Evolutionary conservation across 345 rosid species (phyloP).

Genomic region (Sonneratia caseolaris): DNA sequence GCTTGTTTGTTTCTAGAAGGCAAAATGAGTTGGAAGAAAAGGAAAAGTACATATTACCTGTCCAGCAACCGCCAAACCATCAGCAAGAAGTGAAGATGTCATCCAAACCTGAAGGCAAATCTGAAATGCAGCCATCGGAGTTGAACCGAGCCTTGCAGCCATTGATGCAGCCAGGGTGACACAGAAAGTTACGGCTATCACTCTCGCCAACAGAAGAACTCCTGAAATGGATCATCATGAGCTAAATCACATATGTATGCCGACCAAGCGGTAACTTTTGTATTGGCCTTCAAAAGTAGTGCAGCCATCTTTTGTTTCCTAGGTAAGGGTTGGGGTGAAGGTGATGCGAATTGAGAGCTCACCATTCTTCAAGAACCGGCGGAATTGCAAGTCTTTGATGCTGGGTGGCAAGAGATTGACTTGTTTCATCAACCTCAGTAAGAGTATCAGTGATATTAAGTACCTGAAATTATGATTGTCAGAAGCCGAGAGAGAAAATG

Average conservation of each 20-base stretch:
- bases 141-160: constrained; percentile 80
- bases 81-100: constrained; percentile 91
- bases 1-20: no score
- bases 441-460: constrained; percentile 55
- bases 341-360: not conserved
- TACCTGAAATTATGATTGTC: constrained; percentile 35
- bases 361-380: constrained; percentile 78
- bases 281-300: no score
- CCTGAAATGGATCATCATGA: constrained; percentile 26
- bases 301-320: not conserved
- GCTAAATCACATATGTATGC: not conserved
- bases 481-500: not conserved
- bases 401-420: constrained; percentile 72
- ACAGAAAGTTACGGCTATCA: constrained; percentile 79
- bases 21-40: no score
- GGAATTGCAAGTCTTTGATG: constrained; percentile 48
- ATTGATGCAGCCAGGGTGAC: constrained; percentile 88
- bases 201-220: constrained; percentile 51
- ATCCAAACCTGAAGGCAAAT: constrained; percentile 92
- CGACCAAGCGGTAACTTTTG: not conserved
- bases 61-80: constrained; percentile 95
- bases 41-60: constrained; percentile 44
- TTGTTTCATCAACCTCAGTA: constrained; percentile 43
- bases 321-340: not conserved
- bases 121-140: constrained; percentile 88